Percentiles rank a stretch among this genome's conserved stretches.
These are phyloP conservation scores for Pythium apleroticum DNA, from an alignment of 352 stramenopile genomes.

Conservation along the genomic window DNA sequence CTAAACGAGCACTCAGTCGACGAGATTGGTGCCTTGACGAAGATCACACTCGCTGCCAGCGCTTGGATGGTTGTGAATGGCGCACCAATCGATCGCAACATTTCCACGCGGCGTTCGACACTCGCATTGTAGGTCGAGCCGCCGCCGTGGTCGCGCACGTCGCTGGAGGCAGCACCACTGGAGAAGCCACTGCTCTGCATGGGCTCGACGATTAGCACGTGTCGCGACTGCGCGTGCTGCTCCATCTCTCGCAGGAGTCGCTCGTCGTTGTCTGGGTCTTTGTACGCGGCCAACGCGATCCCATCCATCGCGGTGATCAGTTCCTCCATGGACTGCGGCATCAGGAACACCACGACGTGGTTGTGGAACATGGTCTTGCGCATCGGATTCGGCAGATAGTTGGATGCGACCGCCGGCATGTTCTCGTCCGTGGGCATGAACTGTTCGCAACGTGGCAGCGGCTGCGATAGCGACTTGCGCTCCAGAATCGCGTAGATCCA, in stretches of 20 bases:
- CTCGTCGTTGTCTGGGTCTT: conserved; percentile 52
- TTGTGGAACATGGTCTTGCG: conserved; percentile 75
- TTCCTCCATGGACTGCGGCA: conserved; percentile 72
- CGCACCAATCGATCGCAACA: conserved; percentile 64
- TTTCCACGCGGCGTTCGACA: conserved; percentile 55
- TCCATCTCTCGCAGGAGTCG: conserved; percentile 57
- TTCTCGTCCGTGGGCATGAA: conserved; percentile 65
- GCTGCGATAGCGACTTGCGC: conserved; percentile 70
- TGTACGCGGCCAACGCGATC: conserved; percentile 61
- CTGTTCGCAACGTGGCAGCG: conserved; percentile 72
- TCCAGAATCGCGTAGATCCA: conserved; percentile 82
- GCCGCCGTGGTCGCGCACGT: conserved; percentile 30
- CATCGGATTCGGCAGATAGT: conserved; percentile 74
- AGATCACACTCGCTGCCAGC: conserved; percentile 81
- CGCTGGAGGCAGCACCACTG: conserved; percentile 50
- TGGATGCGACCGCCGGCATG: conserved; percentile 54
- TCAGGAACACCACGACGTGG: conserved; percentile 75
- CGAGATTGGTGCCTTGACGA: conserved; percentile 61
- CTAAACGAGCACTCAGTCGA: conserved; percentile 62
- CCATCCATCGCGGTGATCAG: conserved; percentile 76
- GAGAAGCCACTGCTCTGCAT: conserved; percentile 51
- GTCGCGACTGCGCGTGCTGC: conserved; percentile 41
- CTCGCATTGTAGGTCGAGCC: conserved; percentile 18
- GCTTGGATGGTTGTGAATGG: conserved; percentile 81
- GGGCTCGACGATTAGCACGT: conserved; percentile 68